These are phyloP conservation scores for Cardamine resedifolia DNA, from an alignment of 345 rosid genomes.

Conservation along the genomic window DNA sequence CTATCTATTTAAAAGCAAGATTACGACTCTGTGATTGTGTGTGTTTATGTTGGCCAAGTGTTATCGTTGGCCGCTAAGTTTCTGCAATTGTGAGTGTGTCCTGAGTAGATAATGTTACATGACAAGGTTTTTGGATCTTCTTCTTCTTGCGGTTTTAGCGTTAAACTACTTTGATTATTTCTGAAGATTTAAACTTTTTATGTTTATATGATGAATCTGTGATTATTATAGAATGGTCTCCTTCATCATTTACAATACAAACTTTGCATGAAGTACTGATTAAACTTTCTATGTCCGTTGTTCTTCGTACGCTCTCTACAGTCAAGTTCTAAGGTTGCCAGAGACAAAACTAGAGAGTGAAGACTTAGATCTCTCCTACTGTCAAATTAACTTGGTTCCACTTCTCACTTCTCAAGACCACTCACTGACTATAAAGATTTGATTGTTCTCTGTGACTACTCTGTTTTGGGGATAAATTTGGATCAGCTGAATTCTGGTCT, in stretches of 20 bases:
- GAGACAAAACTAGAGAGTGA: neutral
- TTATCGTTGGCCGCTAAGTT: slow-evolving; percentile 29
- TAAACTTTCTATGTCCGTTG: neutral
- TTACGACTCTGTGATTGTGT: slow-evolving; percentile 29
- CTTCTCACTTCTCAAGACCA: neutral
- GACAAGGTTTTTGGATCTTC: slow-evolving; percentile 46
- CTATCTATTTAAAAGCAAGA: slow-evolving; percentile 34
- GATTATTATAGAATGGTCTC: slow-evolving; percentile 18
- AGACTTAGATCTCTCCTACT: neutral
- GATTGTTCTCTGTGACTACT: neutral
- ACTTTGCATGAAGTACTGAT: neutral
- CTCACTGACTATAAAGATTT: neutral
- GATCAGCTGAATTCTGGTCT: neutral
- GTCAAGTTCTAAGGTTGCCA: neutral
- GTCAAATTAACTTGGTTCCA: neutral
- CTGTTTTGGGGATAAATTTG: neutral
- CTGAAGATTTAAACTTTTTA: neutral
- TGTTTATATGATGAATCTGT: slow-evolving; percentile 36
- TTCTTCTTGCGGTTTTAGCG: slow-evolving; percentile 5
- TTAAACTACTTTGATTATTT: slow-evolving; percentile 21
- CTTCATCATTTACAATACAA: neutral
- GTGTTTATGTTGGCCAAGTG: slow-evolving; percentile 32
- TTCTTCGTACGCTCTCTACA: neutral
- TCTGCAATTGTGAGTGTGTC: slow-evolving; percentile 35
- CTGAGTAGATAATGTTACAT: slow-evolving; percentile 49